phyloP scores from a whole-genome alignment of 2,329 filamentous ascomycete species.

The Cladosporium sp. region DNA sequence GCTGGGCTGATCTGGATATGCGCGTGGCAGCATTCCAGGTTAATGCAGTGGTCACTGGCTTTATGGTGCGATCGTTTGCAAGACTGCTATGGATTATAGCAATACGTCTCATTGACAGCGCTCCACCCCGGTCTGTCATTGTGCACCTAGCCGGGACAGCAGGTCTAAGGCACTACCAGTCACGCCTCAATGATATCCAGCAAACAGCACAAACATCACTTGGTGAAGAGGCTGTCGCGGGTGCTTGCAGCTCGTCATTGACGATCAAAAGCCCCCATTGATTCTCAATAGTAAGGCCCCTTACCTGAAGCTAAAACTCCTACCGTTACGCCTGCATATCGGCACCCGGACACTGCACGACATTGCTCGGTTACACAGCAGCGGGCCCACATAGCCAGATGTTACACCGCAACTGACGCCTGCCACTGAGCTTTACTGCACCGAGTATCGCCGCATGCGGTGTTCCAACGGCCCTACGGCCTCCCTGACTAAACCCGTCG shows the following conservation, averaged over 20 bases:
- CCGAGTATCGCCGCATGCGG: slow-evolving; percentile 10
- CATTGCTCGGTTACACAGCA: slow-evolving; percentile 9
- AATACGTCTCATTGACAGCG: slow-evolving; percentile 1
- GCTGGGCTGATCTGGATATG: slow-evolving; percentile 6
- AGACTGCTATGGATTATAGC: background rate
- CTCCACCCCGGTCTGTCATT: slow-evolving; percentile 2
- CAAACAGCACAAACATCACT: slow-evolving; percentile 6
- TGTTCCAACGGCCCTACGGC: background rate
- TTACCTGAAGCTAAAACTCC: background rate
- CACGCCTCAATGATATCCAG: background rate
- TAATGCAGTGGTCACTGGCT: slow-evolving; percentile 14
- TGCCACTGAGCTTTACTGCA: slow-evolving; percentile 10
- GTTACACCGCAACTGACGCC: slow-evolving; percentile 12
- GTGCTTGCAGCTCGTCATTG: slow-evolving; percentile 3
- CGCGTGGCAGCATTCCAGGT: slow-evolving; percentile 10
- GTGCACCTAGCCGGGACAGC: background rate
- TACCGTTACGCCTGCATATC: slow-evolving; percentile 2
- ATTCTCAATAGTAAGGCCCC: background rate
- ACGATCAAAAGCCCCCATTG: background rate
- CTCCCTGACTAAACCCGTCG: slow-evolving; percentile 1
- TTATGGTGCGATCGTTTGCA: slow-evolving; percentile 1
- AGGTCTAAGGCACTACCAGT: background rate
- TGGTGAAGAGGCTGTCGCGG: background rate
- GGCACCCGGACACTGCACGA: slow-evolving; percentile 6
- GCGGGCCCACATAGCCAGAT: background rate